These are phyloP conservation scores for Termitomyces titanicus DNA, from an alignment of 768 basidiomycete species.

Conservation along the genomic window DNA sequence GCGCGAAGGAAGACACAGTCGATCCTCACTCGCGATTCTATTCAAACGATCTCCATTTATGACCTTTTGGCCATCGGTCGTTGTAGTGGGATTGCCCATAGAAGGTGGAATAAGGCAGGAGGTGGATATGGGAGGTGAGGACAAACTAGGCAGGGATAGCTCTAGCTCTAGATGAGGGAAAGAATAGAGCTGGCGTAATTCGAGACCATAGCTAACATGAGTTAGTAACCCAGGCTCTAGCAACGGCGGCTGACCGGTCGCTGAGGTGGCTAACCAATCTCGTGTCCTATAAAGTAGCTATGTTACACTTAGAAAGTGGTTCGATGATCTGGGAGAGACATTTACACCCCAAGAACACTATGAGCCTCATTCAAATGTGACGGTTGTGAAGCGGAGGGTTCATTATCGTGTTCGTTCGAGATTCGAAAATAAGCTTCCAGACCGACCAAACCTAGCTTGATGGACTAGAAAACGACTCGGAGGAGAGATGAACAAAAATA, in stretches of 20 bases:
- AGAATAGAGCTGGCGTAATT: background rate
- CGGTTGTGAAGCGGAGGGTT: background rate
- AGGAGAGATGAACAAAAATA: no score
- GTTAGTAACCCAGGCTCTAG: no score
- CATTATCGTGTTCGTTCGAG: no score
- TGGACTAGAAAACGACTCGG: no score
- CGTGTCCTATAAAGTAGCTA: background rate
- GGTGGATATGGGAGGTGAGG: background rate
- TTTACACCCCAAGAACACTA: background rate
- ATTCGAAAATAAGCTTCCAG: no score
- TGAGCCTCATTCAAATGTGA: no score
- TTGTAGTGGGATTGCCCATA: background rate
- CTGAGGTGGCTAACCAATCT: background rate
- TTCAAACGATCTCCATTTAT: background rate
- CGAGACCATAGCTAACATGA: background rate
- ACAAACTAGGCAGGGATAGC: no score
- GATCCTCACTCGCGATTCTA: background rate
- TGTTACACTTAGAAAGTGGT: background rate
- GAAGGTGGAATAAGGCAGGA: background rate
- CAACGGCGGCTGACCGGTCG: background rate
- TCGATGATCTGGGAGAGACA: background rate
- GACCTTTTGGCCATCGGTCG: background rate
- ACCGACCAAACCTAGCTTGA: no score
- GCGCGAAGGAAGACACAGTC: background rate
- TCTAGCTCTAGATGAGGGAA: background rate